Base-by-base conservation (phyloP, 2,329 filamentous ascomycete species). In the Proliferodiscus dingleyae region DNA sequence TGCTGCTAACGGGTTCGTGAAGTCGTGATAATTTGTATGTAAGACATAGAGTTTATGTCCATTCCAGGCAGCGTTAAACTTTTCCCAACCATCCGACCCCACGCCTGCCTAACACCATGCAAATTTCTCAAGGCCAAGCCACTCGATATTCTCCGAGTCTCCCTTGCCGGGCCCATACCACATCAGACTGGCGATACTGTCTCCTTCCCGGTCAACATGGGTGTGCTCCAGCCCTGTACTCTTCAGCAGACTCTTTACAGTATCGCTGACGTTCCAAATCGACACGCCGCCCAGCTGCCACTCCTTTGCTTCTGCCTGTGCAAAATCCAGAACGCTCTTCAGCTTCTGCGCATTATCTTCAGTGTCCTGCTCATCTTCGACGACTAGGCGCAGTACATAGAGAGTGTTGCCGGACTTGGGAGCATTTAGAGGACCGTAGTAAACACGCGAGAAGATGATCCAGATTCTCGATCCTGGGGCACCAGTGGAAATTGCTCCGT, bases 261-360 rank as follows among this genome's bases (percentile, higher is more conserved):
- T 58, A 5, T 77, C 69, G 3, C 75, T 76, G 0, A 90, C 89
- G 61, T 93, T 95, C 91, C 91, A 97, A 41, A 91, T 71, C 62
- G 89, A 77, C 3, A 95, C 78, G 37, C 79, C 74, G 32, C 74
- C 71, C 68, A 88, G 80, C 36, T 77, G 70, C 85, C 87, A 95
- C 46, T 78, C 71, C 3, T 71, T 67, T 2, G 90, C 90, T 65
- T 94, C 81, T 7, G 67, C 67, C 58, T 84, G 80, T 4, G 89
- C 89, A 36, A 81, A 70, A 33, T 69, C 66, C 36, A 95, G 63
- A 21, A 95, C 73, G 2, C 77, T 76, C 29, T 73, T 71, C 48
- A 94, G 69, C 0, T 76, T 74, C 13, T 70, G 66, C 1, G 65
- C 64, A 37, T 83, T 68, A 30, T 73, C 69, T 4, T 66, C 64